A percentile compares a stretch with the other conserved stretches of the same genome.
Conservation (phyloP, 768 basidiomycete species). For the Mycena capillaripes region DNA sequence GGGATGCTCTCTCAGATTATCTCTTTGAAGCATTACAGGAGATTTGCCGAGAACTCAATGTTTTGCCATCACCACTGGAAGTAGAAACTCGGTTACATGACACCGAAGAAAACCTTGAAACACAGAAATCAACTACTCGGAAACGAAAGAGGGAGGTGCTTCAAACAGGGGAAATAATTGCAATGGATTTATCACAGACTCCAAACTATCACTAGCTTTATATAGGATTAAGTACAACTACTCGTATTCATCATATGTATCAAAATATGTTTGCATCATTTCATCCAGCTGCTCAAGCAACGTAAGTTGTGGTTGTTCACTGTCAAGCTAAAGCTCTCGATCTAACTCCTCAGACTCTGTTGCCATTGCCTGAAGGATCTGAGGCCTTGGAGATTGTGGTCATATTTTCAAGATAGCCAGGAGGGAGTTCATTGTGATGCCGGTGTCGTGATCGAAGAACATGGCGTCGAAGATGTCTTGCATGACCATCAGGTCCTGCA, state of each 20-base stretch:
- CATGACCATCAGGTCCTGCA: background rate
- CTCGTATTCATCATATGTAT: background rate
- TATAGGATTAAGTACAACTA: background rate
- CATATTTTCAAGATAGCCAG: background rate
- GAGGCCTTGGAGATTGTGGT: background rate
- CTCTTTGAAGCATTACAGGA: constrained; percentile 15
- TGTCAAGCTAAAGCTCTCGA: background rate
- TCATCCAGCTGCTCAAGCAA: constrained; percentile 3
- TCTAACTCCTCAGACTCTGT: background rate
- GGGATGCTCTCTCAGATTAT: background rate
- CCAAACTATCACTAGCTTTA: background rate
- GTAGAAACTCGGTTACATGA: too few relatives aligned
- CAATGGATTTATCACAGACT: background rate
- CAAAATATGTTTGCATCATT: background rate
- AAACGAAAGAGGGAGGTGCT: background rate
- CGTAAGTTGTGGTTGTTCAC: constrained; percentile 1
- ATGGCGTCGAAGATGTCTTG: background rate
- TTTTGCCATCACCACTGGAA: background rate
- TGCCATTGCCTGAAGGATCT: background rate
- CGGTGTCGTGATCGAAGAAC: background rate
- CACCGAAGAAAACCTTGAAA: too few relatives aligned
- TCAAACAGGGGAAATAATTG: background rate
- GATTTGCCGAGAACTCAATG: background rate
- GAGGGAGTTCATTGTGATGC: background rate
- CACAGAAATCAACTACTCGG: background rate